Percentiles rank a stretch among this genome's conserved stretches.
Evolutionary conservation across 805 yeast genomes (phyloP).

Genomic region (Kodamaea jinghongensis): DNA sequence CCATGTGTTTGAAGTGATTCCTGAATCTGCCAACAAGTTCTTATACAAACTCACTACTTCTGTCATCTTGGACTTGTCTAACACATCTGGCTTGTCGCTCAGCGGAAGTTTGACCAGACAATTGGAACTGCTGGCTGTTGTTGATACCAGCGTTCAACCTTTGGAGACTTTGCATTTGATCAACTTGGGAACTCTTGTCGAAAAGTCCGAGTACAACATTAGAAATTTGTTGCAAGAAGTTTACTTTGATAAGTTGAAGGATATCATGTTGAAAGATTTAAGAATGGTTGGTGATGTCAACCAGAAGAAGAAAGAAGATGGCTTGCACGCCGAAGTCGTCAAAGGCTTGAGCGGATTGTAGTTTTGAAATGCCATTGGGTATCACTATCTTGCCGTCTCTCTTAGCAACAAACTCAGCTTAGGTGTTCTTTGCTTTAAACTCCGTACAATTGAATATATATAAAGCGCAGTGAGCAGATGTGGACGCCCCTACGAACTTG

Average conservation of each 20-base stretch:
- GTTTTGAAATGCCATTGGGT: no score
- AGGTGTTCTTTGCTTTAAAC: no score
- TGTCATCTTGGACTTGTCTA: slow-evolving; percentile 68
- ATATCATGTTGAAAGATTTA: slow-evolving; percentile 57
- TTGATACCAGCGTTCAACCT: slow-evolving; percentile 38
- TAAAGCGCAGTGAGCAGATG: no score
- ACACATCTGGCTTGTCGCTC: slow-evolving; percentile 40
- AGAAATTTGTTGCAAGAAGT: slow-evolving; percentile 89
- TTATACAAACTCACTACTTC: slow-evolving; percentile 80
- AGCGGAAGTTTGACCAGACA: slow-evolving; percentile 89
- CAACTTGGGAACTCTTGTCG: slow-evolving; percentile 81
- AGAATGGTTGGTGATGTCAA: slow-evolving; percentile 36
- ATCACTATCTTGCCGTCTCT: no score
- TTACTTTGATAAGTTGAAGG: slow-evolving; percentile 91
- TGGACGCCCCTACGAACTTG: no score
- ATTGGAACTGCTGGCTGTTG: slow-evolving; percentile 37
- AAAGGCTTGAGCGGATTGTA: slow-evolving; percentile 34
- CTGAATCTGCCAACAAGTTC: slow-evolving; percentile 36
- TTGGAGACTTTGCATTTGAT: slow-evolving; percentile 71
- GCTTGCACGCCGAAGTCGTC: slow-evolving; percentile 35
- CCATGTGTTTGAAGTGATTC: slow-evolving; percentile 79
- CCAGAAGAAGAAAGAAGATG: slow-evolving; percentile 28
- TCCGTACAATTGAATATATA: no score
- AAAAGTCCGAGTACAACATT: slow-evolving; percentile 83
- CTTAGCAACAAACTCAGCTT: no score